These are phyloP conservation scores for Acer campestre DNA, from an alignment of 345 rosid species.

Conservation along the genomic window DNA sequence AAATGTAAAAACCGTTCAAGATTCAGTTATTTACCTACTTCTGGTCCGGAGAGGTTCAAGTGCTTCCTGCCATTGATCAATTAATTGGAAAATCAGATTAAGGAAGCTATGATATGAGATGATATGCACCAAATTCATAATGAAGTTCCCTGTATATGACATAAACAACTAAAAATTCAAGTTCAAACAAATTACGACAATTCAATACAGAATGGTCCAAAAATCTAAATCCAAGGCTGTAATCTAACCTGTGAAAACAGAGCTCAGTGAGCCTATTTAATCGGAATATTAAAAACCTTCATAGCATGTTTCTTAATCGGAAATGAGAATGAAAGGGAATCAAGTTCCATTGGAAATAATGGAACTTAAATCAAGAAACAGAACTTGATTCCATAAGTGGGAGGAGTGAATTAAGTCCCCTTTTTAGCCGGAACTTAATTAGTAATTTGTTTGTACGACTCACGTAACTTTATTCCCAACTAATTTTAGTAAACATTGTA, in stretches of 20 bases:
- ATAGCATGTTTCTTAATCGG: no score
- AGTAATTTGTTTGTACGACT: no score
- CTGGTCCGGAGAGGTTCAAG: slow-evolving; percentile 10
- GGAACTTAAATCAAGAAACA: no score
- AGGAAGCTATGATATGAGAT: neutral
- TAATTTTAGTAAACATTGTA: no score
- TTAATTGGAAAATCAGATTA: neutral
- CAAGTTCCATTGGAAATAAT: no score
- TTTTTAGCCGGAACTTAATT: no score
- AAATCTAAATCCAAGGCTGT: neutral
- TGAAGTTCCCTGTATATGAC: no score
- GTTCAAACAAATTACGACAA: neutral
- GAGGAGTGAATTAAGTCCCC: no score
- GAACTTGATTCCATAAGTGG: no score
- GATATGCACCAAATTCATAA: neutral
- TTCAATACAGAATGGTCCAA: neutral
- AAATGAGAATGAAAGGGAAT: no score
- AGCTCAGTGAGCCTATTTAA: neutral
- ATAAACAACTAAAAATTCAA: neutral
- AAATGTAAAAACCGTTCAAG: neutral
- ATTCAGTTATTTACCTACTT: slow-evolving; percentile 5
- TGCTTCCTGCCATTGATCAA: slow-evolving; percentile 9
- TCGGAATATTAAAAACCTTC: neutral
- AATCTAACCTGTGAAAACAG: neutral
- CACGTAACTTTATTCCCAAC: no score